Evolutionary conservation across 306 rosid species (phyloP).

Genomic region (Leucaena leucocephala): DNA sequence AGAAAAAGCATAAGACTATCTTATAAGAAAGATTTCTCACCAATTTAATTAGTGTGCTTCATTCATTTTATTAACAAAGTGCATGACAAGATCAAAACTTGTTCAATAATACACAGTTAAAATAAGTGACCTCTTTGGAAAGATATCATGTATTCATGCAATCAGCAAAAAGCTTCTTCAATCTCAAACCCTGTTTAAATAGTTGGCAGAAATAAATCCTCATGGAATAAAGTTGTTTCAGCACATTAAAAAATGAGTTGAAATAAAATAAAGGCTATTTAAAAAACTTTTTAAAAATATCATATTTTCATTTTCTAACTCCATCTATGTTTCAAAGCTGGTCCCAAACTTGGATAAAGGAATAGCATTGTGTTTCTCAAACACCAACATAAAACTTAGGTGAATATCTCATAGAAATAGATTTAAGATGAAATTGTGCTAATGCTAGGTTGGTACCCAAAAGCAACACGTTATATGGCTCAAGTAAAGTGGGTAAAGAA

Average conservation of each 20-base stretch:
- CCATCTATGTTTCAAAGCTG: not conserved
- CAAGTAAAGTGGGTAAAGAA: not conserved
- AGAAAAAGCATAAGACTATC: not conserved
- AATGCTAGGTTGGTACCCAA: not conserved
- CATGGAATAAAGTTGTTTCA: not conserved
- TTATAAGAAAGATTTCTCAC: not conserved
- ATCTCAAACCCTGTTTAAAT: not conserved
- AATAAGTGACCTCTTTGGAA: not conserved
- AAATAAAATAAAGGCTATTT: not conserved
- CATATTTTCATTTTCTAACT: not conserved
- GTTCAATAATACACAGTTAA: not conserved
- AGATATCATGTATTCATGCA: not conserved
- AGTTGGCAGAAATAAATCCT: not conserved
- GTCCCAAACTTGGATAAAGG: not conserved
- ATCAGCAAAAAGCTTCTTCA: not conserved
- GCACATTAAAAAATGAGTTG: not conserved
- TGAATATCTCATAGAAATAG: not conserved
- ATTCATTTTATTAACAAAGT: not conserved
- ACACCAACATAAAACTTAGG: not conserved
- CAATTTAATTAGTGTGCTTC: not conserved
- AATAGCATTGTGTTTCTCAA: not conserved
- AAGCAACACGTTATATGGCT: not conserved
- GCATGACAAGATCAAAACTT: not conserved
- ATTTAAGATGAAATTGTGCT: not conserved
- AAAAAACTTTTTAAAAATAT: not conserved